Conservation (phyloP, 2,329 filamentous ascomycete species). For the Lasiodiplodia hormozganensis region DNA sequence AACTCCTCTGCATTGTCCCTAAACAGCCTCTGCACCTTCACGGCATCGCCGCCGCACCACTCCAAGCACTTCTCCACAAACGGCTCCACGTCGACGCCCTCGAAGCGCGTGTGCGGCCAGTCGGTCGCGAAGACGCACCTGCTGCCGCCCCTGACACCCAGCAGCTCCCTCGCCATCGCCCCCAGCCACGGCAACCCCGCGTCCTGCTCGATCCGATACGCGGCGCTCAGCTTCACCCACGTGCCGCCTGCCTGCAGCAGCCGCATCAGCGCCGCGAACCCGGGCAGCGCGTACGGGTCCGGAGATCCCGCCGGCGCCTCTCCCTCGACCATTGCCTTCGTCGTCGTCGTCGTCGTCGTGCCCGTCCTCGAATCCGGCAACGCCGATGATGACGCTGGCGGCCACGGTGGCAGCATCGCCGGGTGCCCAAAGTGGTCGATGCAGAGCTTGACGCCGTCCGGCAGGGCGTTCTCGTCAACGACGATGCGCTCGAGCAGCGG, state of each 20-base stretch:
- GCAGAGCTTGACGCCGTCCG: constrained; percentile 60
- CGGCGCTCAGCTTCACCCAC: constrained; percentile 66
- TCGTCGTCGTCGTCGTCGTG: too few relatives aligned
- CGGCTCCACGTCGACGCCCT: constrained; percentile 61
- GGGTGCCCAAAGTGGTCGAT: constrained; percentile 68
- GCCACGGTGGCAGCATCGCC: constrained; percentile 39
- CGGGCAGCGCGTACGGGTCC: constrained; percentile 53
- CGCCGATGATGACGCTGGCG: too few relatives aligned
- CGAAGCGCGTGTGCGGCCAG: constrained; percentile 70
- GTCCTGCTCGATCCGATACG: constrained; percentile 62
- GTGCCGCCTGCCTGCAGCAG: constrained; percentile 57
- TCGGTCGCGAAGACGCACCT: constrained; percentile 66
- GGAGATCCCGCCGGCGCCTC: constrained; percentile 36
- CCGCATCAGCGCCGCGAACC: constrained; percentile 57
- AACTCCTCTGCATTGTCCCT: constrained; percentile 63
- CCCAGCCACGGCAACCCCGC: constrained; percentile 55
- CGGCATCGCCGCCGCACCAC: constrained; percentile 57
- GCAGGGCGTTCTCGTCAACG: constrained; percentile 54
- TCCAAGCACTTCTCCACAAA: constrained; percentile 62
- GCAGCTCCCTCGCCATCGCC: constrained; percentile 57
- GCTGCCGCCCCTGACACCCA: constrained; percentile 58
- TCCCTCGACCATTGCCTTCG: background rate
- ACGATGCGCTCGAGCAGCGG: constrained; percentile 59
- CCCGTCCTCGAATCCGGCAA: too few relatives aligned
- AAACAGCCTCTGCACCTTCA: constrained; percentile 60